These are phyloP conservation scores for Phaffomyces antillensis DNA, from an alignment of 805 yeast species.

Conservation along the genomic window DNA sequence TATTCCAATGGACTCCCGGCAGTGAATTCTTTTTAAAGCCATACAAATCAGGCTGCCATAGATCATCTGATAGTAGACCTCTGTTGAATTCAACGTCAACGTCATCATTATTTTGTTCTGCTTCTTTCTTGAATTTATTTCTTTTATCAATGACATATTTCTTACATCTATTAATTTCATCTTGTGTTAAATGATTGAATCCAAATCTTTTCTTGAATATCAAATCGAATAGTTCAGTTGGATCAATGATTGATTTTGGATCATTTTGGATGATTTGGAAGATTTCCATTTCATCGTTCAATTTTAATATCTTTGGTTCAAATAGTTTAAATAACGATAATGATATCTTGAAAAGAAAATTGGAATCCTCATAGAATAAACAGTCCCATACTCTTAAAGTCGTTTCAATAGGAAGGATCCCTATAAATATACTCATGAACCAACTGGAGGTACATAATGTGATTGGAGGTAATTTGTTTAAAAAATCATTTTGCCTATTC, in stretches of 20 bases:
- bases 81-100: constrained; percentile 22
- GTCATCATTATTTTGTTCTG: background rate
- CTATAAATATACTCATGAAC: constrained; percentile 97
- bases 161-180: constrained; percentile 72
- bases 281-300: constrained; percentile 50
- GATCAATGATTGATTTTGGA: constrained; percentile 68
- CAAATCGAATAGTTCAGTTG: constrained; percentile 59
- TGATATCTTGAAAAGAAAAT: constrained; percentile 75
- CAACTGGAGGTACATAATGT: constrained; percentile 93
- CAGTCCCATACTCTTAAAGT: constrained; percentile 92
- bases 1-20: constrained; percentile 58
- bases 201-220: constrained; percentile 71
- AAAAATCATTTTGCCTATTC: constrained; percentile 36
- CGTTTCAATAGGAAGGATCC: constrained; percentile 82
- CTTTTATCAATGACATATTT: constrained; percentile 68
- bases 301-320: constrained; percentile 50
- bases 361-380: constrained; percentile 85
- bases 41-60: constrained; percentile 33
- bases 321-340: constrained; percentile 71
- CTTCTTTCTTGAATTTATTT: constrained; percentile 6
- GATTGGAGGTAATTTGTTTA: constrained; percentile 78
- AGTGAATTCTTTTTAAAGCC: constrained; percentile 33
- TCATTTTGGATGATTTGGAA: constrained; percentile 82
- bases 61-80: constrained; percentile 22
- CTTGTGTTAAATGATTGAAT: constrained; percentile 71